Evolutionary conservation across 108 stramenopile genomes (phyloP), one percentile per base, ranked within the genome.

Genomic region (Nitzschia sp.): DNA sequence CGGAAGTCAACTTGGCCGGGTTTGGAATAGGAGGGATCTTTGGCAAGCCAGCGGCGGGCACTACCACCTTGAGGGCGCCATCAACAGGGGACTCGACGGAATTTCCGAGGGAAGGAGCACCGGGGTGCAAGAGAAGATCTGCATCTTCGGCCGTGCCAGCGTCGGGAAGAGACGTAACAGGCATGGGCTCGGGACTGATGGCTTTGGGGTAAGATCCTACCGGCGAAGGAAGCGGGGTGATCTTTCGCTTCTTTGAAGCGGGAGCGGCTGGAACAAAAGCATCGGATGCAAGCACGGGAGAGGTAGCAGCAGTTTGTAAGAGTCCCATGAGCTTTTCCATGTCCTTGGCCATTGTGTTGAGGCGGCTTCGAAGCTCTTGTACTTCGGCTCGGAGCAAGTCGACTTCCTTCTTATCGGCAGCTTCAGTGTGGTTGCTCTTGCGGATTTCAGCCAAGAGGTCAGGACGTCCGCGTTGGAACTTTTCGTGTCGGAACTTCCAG

Each of bases 401-500:
- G 5, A 90, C 86, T 58, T 94, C 93, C 36, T 81, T 74, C 59
- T 88, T 83, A 47, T 88, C 86, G 0, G 90, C 85, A 17, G 76
- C 74, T 54, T 91, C 85, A 4, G 64, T 77, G 49, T 90, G 86
- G 67, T 85, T 91, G 15, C 85, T 77, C 72, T 94, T 94, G 18
- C 72, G 70, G 62, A 95, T 95, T 57, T 90, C 83, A 13, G 57
- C 60, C 57, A 95, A 62, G 19, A 95, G 72, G 47, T 95, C 94
- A 0, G 81, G 83, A 25, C 90, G 78, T 15, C 88, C 90, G 6
- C 87, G 78, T 25, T 77, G 60, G 64, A 95, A 95, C 34, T 86
- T 82, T 30, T 87, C 86, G 70, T 95, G 94, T 21, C 84, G 87
- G 75, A 94, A 94, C 57, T 78, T 58, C 89, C 90, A 94, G 64